Evolutionary conservation across 2,329 filamentous ascomycete genomes (phyloP).

Genomic region (Penicillium sp.): DNA sequence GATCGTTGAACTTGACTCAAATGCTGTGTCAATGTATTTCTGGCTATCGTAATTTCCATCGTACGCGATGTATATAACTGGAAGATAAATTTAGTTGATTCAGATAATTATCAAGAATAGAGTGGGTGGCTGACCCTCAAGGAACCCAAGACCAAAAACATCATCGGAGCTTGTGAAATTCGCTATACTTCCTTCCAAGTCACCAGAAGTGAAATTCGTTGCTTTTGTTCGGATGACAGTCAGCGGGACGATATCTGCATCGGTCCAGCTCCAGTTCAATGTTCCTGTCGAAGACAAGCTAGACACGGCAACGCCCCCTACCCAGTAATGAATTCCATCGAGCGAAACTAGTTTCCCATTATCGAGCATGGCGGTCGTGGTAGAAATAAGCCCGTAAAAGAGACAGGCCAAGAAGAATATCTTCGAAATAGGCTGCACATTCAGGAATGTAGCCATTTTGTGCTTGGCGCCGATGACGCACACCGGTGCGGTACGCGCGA

Average conservation of each 20-base stretch:
- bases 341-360: conserved; percentile 22
- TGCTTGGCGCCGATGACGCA: not conserved
- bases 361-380: not conserved
- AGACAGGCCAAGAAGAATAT: not conserved
- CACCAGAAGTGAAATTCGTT: not conserved
- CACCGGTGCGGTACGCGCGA: no score
- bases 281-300: conserved; percentile 1
- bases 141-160: conserved; percentile 9
- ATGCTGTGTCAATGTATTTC: not conserved
- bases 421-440: not conserved
- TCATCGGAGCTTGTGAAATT: conserved; percentile 4
- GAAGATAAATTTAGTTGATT: not conserved
- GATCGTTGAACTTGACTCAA: not conserved
- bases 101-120: not conserved
- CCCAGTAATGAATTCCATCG: conserved; percentile 39
- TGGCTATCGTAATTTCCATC: not conserved
- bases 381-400: not conserved
- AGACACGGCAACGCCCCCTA: conserved; percentile 23
- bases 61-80: conserved; percentile 4
- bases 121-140: not conserved
- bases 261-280: conserved; percentile 4
- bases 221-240: conserved; percentile 9
- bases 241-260: conserved; percentile 11
- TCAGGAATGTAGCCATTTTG: not conserved
- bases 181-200: not conserved